Conservation (phyloP, 2,329 filamentous ascomycete genomes). For the Neurospora crassa region DNA sequence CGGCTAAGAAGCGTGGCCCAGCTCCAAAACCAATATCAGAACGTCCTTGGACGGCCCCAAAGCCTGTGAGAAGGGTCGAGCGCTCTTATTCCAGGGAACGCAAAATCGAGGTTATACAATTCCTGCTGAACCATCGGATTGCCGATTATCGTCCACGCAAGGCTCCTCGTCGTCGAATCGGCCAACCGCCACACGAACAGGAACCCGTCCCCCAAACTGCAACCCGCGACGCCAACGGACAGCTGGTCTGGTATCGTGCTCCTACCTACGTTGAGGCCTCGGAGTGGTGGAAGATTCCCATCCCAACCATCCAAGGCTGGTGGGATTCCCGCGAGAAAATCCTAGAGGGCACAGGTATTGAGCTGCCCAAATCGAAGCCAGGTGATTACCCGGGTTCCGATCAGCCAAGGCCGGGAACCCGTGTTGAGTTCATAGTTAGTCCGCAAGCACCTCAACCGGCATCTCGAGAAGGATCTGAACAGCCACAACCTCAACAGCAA, state of each 20-base stretch:
- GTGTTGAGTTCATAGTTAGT: neutral
- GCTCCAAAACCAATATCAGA: constrained; percentile 12
- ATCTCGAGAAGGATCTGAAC: neutral
- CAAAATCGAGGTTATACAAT: constrained; percentile 16
- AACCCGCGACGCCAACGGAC: constrained; percentile 8
- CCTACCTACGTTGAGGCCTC: constrained; percentile 15
- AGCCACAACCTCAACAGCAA: neutral
- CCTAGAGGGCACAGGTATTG: constrained; percentile 14
- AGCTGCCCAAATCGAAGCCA: constrained; percentile 6
- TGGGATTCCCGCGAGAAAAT: constrained; percentile 16
- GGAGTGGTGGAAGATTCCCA: constrained; percentile 13
- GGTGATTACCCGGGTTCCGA: neutral
- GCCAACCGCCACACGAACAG: constrained; percentile 9
- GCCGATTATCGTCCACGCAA: constrained; percentile 4
- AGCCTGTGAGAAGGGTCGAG: constrained; percentile 12
- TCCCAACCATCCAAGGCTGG: constrained; percentile 14
- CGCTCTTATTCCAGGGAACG: constrained; percentile 14
- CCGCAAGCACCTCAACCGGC: neutral
- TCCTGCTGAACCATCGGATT: constrained; percentile 14
- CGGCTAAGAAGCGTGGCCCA: constrained; percentile 8
- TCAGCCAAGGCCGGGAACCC: neutral
- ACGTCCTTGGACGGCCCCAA: constrained; percentile 6
- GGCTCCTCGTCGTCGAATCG: constrained; percentile 11
- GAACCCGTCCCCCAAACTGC: constrained; percentile 13
- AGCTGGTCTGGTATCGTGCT: constrained; percentile 13